Evolutionary conservation across 805 yeast genomes (phyloP), one percentile per base, ranked within the genome.

Genomic region (Hanseniaspora nectarophila): DNA sequence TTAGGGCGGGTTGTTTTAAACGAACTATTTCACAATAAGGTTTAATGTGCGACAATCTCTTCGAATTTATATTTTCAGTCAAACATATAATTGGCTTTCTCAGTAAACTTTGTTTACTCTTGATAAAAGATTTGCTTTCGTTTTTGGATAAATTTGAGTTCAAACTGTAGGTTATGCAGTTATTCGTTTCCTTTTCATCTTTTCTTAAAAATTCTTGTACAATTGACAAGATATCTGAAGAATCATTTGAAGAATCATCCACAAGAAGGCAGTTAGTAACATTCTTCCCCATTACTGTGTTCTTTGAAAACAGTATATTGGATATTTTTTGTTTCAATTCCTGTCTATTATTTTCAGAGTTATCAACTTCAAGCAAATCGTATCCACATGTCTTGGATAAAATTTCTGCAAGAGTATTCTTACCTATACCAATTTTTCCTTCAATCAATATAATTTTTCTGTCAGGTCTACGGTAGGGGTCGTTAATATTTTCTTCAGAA

Each of bases 371-470:
- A 58, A 83, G 74, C 0, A 84, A 75, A 43, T 80, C 78, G 63
- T 84, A 90, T 0, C 95, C 95, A 37, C 85, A 75, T 57, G 85
- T 95, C 43, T 72, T 73, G 3, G 95, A 92, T 34, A 88, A 74
- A 1, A 87, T 77, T 61, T 89, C 96, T 0, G 90, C 86, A 1
- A 88, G 81, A 0, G 92, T 77, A 0, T 97, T 89, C 62, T 90
- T 90, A 9, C 98, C 98, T 16, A 83, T 73, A 1, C 98, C 98
- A 0, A 95, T 88, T 0, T 95, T 92, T 0, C 98, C 98, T 62
- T 82, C 87, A 10, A 92, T 74, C 38, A 92, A 68, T 20, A 92
- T 62, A 0, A 92, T 72, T 56, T 78, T 82, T 49, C 74, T 73
- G 15, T 64, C 68, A 0, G 89, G 89, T 52, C 89, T 68, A 28